phyloP scores from a whole-genome alignment of 2,329 filamentous ascomycete species.

The Trichoderma koningii region DNA sequence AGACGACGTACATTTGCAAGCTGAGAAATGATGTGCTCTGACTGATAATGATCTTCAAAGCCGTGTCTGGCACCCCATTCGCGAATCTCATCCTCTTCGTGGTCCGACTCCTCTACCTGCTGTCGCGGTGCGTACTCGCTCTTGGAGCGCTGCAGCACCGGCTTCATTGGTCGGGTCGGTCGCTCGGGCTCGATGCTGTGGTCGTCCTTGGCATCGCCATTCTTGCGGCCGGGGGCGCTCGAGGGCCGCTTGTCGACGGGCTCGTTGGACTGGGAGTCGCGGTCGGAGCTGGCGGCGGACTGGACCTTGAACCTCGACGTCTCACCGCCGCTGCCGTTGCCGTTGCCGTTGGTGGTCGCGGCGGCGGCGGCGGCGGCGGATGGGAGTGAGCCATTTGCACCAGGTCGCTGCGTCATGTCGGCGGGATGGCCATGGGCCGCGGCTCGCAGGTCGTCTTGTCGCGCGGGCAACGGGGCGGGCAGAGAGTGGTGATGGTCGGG shows the following conservation, averaged over 20 bases:
- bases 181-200: constrained; percentile 42
- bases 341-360: constrained; percentile 29
- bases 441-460: constrained; percentile 30
- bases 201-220: constrained; percentile 40
- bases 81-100: constrained; percentile 49
- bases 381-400: constrained; percentile 38
- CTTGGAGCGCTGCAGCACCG: constrained; percentile 57
- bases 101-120: constrained; percentile 45
- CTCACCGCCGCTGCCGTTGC: constrained; percentile 37
- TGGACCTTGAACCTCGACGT: constrained; percentile 36
- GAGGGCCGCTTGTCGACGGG: constrained; percentile 46
- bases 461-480: constrained; percentile 33
- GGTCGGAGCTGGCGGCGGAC: constrained; percentile 37
- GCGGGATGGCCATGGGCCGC: constrained; percentile 33
- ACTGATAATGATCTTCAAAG: constrained; percentile 90
- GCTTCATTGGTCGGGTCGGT: constrained; percentile 48
- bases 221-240: constrained; percentile 50
- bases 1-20: constrained; percentile 70
- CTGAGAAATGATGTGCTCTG: constrained; percentile 82
- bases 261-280: constrained; percentile 35
- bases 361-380: constrained; percentile 34
- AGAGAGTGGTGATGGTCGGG: constrained; percentile 27
- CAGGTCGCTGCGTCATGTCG: constrained; percentile 41
- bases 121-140: constrained; percentile 55
- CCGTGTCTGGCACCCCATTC: constrained; percentile 73